These are phyloP conservation scores for Aspergillus sclerotiicarbonarius DNA, from an alignment of 495 filamentous ascomycete species.

Conservation along the genomic window DNA sequence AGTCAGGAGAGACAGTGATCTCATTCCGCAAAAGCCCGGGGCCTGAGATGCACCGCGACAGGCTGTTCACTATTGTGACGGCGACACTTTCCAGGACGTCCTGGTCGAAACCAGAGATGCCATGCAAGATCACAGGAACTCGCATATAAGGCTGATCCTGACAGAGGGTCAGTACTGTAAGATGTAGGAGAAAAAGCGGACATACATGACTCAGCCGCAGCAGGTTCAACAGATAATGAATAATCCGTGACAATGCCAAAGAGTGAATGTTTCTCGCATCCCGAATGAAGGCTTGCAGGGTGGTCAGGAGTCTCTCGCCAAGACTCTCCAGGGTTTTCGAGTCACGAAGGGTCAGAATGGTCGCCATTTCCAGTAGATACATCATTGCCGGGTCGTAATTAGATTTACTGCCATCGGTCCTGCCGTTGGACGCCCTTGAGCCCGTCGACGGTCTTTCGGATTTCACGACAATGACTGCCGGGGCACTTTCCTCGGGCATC, in stretches of 20 bases:
- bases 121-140: conserved; percentile 88
- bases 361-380: conserved; percentile 85
- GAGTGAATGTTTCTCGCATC: conserved; percentile 76
- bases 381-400: conserved; percentile 86
- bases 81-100: conserved; percentile 74
- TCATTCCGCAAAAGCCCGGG: conserved; percentile 78
- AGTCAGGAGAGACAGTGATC: conserved; percentile 93
- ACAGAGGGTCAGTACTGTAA: conserved; percentile 26
- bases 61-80: conserved; percentile 68
- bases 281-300: conserved; percentile 75
- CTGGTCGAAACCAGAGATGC: conserved; percentile 81
- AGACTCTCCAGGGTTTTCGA: conserved; percentile 64
- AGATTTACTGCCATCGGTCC: conserved; percentile 52
- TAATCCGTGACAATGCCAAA: conserved; percentile 73
- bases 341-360: conserved; percentile 78
- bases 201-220: conserved; percentile 85
- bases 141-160: conserved; percentile 88
- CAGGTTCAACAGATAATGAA: conserved; percentile 82
- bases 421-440: conserved; percentile 42
- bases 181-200: background rate
- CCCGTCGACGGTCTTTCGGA: conserved; percentile 62
- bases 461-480: conserved; percentile 84
- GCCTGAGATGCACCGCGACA: conserved; percentile 74
- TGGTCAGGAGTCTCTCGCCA: conserved; percentile 75
- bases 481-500: conserved; percentile 79